phyloP scores from a whole-genome alignment of 1,284 basidiomycete genomes.

The Melampsora allii-populina region DNA sequence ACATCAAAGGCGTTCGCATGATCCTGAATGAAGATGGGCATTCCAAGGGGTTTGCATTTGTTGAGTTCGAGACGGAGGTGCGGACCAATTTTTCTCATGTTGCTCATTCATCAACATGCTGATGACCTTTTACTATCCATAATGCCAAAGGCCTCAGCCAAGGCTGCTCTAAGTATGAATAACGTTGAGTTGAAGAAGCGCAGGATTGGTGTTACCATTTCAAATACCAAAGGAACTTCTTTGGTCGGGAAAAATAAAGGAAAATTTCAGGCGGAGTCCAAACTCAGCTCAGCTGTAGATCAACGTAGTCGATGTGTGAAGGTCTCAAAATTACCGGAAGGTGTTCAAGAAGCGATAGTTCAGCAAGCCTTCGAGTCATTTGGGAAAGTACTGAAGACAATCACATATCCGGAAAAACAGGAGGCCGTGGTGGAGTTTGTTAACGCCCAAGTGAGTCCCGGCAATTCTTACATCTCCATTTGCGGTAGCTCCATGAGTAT shows the following conservation, averaged over 20 bases:
- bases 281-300: constrained; percentile 56
- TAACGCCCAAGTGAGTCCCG: constrained; percentile 22
- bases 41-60: constrained; percentile 83
- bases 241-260: constrained; percentile 16
- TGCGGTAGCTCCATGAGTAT: neutral
- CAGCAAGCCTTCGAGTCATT: constrained; percentile 82
- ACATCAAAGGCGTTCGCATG: constrained; percentile 74
- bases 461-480: neutral
- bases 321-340: constrained; percentile 68
- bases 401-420: constrained; percentile 42
- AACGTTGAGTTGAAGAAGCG: constrained; percentile 80
- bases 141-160: constrained; percentile 63
- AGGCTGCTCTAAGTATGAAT: constrained; percentile 69
- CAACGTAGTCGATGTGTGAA: constrained; percentile 61
- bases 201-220: constrained; percentile 75
- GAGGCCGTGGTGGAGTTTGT: constrained; percentile 39
- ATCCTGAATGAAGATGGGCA: constrained; percentile 67
- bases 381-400: constrained; percentile 57
- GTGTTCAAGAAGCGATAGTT: constrained; percentile 75
- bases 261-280: constrained; percentile 23
- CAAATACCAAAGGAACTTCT: constrained; percentile 66
- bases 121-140: constrained; percentile 23
- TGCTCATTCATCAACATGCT: constrained; percentile 12
- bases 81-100: constrained; percentile 45
- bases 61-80: constrained; percentile 82